Percentiles rank a stretch among this genome's conserved stretches.
phyloP scores from a whole-genome alignment of 768 basidiomycete species.

The Myochromella boudieri region DNA sequence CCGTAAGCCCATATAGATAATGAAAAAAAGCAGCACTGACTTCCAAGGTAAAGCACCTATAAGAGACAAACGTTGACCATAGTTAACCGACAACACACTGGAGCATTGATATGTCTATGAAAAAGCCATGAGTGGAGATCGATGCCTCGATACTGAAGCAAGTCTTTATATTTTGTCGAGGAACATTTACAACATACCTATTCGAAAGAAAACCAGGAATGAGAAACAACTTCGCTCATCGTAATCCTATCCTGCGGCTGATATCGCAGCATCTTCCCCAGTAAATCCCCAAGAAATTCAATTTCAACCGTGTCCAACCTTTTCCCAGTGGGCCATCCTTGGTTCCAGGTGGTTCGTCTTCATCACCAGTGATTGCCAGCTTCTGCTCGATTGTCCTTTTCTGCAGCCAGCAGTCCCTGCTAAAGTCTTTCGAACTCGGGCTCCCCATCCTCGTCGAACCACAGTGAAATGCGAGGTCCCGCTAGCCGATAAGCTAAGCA shows the following conservation, averaged over 20 bases:
- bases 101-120: too few relatives aligned
- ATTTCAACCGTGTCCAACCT: slow-evolving; percentile 28
- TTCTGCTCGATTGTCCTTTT: slow-evolving; percentile 25
- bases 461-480: slow-evolving; percentile 36
- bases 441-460: slow-evolving; percentile 37
- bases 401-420: slow-evolving; percentile 21
- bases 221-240: slow-evolving; percentile 32
- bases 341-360: slow-evolving; percentile 21
- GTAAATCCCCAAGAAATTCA: slow-evolving; percentile 34
- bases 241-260: slow-evolving; percentile 39
- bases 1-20: too few relatives aligned
- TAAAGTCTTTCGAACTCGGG: slow-evolving; percentile 27
- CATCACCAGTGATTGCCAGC: slow-evolving; percentile 27
- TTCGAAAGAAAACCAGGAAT: slow-evolving; percentile 36
- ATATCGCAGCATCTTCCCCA: slow-evolving; percentile 40
- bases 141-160: too few relatives aligned
- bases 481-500: slow-evolving; percentile 47
- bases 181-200: too few relatives aligned
- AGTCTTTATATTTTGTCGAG: too few relatives aligned
- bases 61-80: too few relatives aligned
- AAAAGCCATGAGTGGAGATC: too few relatives aligned
- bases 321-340: slow-evolving; percentile 28
- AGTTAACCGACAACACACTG: too few relatives aligned
- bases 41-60: too few relatives aligned
- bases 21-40: too few relatives aligned